Percentiles rank a stretch among this genome's conserved stretches.
Conservation (phyloP, 306 rosid genomes). For the Arachis stenosperma region DNA sequence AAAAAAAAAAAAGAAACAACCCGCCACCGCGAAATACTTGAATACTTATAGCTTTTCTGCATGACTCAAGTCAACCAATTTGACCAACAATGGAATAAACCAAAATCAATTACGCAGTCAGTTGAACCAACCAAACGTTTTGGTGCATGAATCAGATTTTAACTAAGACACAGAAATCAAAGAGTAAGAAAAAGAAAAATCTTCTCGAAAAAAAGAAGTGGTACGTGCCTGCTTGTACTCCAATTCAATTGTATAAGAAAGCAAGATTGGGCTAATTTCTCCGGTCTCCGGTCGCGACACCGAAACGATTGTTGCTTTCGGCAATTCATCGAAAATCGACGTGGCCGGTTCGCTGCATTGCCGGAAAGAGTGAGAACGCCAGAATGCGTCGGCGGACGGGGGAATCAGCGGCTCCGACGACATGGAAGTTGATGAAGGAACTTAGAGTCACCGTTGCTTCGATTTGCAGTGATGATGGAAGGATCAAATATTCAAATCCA, state of each 20-base stretch:
- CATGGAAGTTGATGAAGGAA: conserved; percentile 42
- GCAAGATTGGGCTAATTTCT: conserved; percentile 80
- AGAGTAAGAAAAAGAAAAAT: not conserved
- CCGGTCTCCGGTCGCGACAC: conserved; percentile 83
- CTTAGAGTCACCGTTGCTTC: too few species aligned
- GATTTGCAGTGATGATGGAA: not conserved
- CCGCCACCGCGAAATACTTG: too few species aligned
- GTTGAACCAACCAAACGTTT: not conserved
- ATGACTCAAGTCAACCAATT: too few species aligned
- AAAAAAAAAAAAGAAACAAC: too few species aligned
- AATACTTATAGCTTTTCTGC: too few species aligned
- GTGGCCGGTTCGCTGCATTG: conserved; percentile 46
- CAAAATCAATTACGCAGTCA: not conserved
- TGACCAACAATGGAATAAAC: too few species aligned
- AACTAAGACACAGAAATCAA: not conserved
- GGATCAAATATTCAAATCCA: not conserved
- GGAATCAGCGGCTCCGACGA: conserved; percentile 65
- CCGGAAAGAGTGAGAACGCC: conserved; percentile 39
- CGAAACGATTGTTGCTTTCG: conserved; percentile 63
- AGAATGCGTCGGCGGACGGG: conserved; percentile 42
- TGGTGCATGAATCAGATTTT: not conserved
- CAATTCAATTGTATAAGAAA: conserved; percentile 77
- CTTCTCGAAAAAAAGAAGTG: not conserved
- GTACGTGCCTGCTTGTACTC: conserved; percentile 85
- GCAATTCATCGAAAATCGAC: conserved; percentile 74